Evolutionary conservation across 2,329 filamentous ascomycete genomes (phyloP), one percentile per base, ranked within the genome.

Genomic region (Ploettnerulaceae sp.): DNA sequence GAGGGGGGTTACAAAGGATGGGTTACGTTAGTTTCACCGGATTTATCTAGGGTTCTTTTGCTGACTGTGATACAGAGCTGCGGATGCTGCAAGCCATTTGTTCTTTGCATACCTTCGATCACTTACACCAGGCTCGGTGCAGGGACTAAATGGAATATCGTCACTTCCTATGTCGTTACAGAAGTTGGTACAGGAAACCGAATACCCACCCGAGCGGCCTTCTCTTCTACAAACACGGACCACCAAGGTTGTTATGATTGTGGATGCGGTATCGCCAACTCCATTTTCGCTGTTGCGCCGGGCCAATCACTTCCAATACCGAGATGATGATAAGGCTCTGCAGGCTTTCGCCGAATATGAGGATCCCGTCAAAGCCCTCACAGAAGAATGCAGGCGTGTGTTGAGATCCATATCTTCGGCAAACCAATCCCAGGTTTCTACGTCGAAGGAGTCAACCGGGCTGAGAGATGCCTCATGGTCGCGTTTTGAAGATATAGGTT

Each of bases 71-170:
- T 20, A 14, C 60, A 94, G 87, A 61, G 90, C 91, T 51, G 93
- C 93, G 49, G 89, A 97, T 73, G 93, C 93, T 44, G 89, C 91
- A 15, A 95, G 90, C 61, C 93, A 98, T 71, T 72, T 98, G 45
- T 98, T 98, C 74, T 98, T 98, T 64, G 93, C 93, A 46, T 98
- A 97, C 65, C 79, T 98, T 37, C 81, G 93, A 58, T 96, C 90
- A 0, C 71, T 95, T 36, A 82, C 89, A 1, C 91, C 93, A n/a
- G 84, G 91, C 53, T 78, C 75, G 11, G 64, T 75, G 25, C 76
- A 82, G 53, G 78, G 80, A 22, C 72, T 84, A 42, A 86, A 81
- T 53, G 86, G 86, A 36, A 95, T 97, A 51, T 86, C 90, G 0
- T 78, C 84, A 54, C 77, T 98, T 12, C 93, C 93, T 7, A 84